Conservation (phyloP, 306 rosid genomes). For the Vigna angularis region DNA sequence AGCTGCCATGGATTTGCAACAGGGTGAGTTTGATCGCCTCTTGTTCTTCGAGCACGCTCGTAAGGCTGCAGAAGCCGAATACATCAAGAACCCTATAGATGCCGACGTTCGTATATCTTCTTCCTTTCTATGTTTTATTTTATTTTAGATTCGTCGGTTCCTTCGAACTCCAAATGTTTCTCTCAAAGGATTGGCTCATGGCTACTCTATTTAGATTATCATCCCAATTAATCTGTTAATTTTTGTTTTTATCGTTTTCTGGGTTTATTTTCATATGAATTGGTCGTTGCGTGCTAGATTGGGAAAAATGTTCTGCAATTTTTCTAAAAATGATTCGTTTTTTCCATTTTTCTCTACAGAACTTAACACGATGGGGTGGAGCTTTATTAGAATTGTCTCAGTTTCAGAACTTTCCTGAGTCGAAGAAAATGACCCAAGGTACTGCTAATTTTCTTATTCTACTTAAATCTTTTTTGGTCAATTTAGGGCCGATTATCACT, state of each 20-base stretch:
- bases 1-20: conserved; percentile 61
- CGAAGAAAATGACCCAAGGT: conserved; percentile 81
- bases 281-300: not conserved
- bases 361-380: conserved; percentile 93
- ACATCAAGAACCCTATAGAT: conserved; percentile 72
- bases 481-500: not conserved
- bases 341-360: conserved; percentile 50
- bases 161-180: not conserved
- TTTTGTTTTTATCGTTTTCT: not conserved
- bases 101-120: conserved; percentile 67
- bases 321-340: not conserved
- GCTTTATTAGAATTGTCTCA: conserved; percentile 82
- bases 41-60: conserved; percentile 89
- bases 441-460: not conserved
- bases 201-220: not conserved
- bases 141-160: not conserved
- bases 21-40: conserved; percentile 77
- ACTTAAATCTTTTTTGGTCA: not conserved
- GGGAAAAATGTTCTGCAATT: not conserved
- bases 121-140: not conserved
- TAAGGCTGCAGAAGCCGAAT: conserved; percentile 64
- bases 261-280: not conserved
- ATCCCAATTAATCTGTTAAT: not conserved
- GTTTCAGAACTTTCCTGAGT: conserved; percentile 69
- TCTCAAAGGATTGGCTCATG: not conserved